phyloP scores from a whole-genome alignment of 495 filamentous ascomycete species.

The Xylaria acuta region DNA sequence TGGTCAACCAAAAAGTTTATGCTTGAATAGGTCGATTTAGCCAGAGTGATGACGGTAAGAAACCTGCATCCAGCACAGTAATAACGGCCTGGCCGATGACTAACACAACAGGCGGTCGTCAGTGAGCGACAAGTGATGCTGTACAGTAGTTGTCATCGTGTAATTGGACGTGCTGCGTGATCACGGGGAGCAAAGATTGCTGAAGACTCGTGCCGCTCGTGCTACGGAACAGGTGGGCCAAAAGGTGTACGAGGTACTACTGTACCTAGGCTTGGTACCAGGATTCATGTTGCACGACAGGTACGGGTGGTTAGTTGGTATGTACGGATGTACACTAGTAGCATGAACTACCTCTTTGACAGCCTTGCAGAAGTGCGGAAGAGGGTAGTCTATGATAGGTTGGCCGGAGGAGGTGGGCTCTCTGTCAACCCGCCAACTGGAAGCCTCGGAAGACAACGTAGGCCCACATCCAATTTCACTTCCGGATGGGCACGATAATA shows the following conservation, averaged over 20 bases:
- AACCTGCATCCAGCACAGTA: neutral
- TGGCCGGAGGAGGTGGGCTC: neutral
- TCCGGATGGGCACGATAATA: conserved; percentile 21
- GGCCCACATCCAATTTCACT: conserved; percentile 21
- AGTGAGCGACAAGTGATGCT: conserved; percentile 7
- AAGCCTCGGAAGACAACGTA: conserved; percentile 22
- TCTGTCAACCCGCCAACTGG: conserved; percentile 25
- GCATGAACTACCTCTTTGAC: conserved; percentile 8
- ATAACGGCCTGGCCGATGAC: neutral
- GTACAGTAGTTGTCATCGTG: conserved; percentile 8
- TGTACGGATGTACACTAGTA: neutral
- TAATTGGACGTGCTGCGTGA: conserved; percentile 11
- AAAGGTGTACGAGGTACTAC: neutral
- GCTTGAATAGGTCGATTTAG: neutral
- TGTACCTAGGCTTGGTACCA: neutral
- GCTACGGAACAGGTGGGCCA: conserved; percentile 14
- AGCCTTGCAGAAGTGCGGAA: conserved; percentile 23
- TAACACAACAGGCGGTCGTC: neutral
- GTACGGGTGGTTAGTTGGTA: neutral
- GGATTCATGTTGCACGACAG: conserved; percentile 1
- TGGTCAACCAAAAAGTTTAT: neutral
- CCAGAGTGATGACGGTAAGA: neutral
- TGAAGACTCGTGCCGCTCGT: neutral
- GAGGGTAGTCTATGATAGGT: conserved; percentile 2
- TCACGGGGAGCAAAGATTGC: conserved; percentile 1